Percentiles rank a stretch among this genome's conserved stretches.
These are phyloP conservation scores for Haematococcus lacustris DNA, from an alignment of 139 green algal genomes.

Conservation along the genomic window DNA sequence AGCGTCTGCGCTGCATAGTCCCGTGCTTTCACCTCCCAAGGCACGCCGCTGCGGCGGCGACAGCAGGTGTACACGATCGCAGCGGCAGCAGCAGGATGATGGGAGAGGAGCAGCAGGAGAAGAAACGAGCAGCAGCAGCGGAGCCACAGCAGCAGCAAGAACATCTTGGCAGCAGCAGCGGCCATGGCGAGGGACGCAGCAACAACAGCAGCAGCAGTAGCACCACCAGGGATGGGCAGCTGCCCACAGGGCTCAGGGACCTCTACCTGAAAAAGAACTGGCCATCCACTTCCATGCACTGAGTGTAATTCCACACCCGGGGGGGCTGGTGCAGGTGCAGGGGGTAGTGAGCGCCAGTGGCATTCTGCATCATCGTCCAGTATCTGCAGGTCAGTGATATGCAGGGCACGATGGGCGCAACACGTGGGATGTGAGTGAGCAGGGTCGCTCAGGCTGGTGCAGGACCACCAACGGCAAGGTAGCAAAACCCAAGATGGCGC, in stretches of 20 bases:
- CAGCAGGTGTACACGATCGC: neutral
- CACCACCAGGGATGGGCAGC: neutral
- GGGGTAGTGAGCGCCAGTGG: no score
- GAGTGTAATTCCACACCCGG: no score
- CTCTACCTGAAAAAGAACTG: slow-evolving; percentile 21
- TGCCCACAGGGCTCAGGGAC: neutral
- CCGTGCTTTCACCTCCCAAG: slow-evolving; percentile 35
- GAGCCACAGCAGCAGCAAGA: neutral
- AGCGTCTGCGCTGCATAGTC: slow-evolving; percentile 46
- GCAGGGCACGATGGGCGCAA: no score
- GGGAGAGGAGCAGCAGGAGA: no score
- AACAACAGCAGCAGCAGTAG: neutral
- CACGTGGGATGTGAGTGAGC: no score
- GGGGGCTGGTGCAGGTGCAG: no score
- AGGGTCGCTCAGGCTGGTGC: no score
- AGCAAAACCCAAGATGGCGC: no score
- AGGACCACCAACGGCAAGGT: no score
- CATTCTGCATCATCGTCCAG: no score
- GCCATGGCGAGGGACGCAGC: neutral
- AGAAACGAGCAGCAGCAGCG: slow-evolving; percentile 11
- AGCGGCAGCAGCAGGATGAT: no score
- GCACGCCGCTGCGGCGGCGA: slow-evolving; percentile 14
- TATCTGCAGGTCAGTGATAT: no score
- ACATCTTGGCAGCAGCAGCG: neutral
- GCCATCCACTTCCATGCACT: slow-evolving; percentile 41